Evolutionary conservation across 208 protist genomes (phyloP).

Genomic region (Naegleria lovaniensis): DNA sequence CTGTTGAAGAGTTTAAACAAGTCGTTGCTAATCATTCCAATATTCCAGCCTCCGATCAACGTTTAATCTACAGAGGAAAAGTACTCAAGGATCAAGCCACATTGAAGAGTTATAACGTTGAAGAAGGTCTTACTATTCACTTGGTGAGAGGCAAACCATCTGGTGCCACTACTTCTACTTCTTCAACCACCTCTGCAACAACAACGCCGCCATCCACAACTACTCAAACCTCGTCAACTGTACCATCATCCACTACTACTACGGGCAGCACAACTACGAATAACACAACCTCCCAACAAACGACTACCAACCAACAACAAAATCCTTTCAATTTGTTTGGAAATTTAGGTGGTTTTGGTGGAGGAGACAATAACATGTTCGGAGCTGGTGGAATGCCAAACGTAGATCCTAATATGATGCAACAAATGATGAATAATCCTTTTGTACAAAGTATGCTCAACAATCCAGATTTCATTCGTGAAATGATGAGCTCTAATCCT

Average conservation of each 20-base stretch:
- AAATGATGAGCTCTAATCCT: conserved; percentile 46
- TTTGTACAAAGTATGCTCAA: conserved; percentile 45
- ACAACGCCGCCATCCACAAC: not conserved
- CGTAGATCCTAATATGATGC: conserved; percentile 54
- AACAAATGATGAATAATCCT: conserved; percentile 53
- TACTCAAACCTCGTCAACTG: not conserved
- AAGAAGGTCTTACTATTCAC: conserved; percentile 59
- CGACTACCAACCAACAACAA: not conserved
- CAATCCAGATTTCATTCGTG: conserved; percentile 63
- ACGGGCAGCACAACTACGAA: not conserved
- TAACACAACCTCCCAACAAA: not conserved
- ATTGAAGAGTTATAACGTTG: conserved; percentile 49
- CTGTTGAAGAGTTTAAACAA: conserved; percentile 56
- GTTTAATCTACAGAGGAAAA: conserved; percentile 60
- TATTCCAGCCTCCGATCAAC: conserved; percentile 54
- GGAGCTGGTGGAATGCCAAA: conserved; percentile 28
- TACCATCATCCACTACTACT: conserved; percentile 8
- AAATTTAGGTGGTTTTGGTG: not conserved
- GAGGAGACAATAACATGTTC: not conserved
- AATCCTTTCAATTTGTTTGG: conserved; percentile 29
- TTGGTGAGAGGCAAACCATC: conserved; percentile 41
- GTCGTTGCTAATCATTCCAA: conserved; percentile 40
- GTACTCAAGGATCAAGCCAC: conserved; percentile 59
- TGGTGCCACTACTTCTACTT: not conserved
- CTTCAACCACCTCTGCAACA: conserved; percentile 29